phyloP scores from a whole-genome alignment of 768 basidiomycete genomes.

The Tylopilus sp. region DNA sequence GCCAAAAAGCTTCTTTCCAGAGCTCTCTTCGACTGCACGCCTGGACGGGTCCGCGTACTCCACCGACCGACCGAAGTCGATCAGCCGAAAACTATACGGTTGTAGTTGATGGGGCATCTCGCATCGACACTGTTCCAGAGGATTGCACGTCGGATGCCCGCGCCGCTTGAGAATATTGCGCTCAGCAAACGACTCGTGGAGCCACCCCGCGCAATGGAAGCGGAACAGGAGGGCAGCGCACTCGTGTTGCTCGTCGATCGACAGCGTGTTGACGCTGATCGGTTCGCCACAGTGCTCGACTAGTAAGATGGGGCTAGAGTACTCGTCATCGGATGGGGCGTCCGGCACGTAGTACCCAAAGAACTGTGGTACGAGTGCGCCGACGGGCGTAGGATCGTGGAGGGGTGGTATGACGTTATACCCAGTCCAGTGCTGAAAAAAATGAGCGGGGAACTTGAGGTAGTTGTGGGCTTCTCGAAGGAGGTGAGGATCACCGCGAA shows the following conservation, averaged over 20 bases:
- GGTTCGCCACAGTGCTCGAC: constrained; percentile 38
- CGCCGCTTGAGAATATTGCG: constrained; percentile 45
- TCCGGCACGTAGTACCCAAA: constrained; percentile 51
- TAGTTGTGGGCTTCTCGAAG: constrained; percentile 26
- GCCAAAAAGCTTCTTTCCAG: neutral
- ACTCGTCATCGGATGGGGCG: constrained; percentile 27
- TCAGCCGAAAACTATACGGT: constrained; percentile 38
- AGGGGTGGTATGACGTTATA: constrained; percentile 28
- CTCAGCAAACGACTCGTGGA: constrained; percentile 40
- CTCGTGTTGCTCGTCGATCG: constrained; percentile 37
- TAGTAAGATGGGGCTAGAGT: constrained; percentile 10
- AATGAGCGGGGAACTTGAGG: constrained; percentile 25
- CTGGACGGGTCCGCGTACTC: fast-evolving
- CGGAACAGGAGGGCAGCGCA: constrained; percentile 37
- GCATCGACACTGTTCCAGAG: constrained; percentile 3
- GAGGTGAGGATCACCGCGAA: constrained; percentile 35
- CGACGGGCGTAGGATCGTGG: constrained; percentile 44
- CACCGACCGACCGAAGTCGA: constrained; percentile 46
- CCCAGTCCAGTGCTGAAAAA: constrained; percentile 27
- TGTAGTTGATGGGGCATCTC: neutral
- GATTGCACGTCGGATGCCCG: constrained; percentile 34
- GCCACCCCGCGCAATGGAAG: constrained; percentile 36
- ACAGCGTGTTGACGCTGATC: constrained; percentile 24
- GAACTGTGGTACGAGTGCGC: constrained; percentile 57
- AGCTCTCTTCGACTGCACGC: neutral